Percentiles rank a stretch among this genome's conserved stretches.
Evolutionary conservation across 306 rosid species (phyloP).

Genomic region (Vicia sativa): DNA sequence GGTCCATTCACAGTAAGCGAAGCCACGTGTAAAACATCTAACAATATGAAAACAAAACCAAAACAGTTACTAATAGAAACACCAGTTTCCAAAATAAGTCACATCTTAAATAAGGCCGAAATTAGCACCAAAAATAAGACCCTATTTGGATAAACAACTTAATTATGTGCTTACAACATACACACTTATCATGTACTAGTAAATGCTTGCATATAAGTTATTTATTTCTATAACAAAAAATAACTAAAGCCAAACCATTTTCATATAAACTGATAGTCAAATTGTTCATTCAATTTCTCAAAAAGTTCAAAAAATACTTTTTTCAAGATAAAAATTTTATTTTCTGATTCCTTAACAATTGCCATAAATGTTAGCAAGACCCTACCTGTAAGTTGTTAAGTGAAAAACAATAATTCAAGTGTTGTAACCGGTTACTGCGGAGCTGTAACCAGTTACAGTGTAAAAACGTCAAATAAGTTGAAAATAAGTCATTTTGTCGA

Average conservation of each 20-base stretch:
- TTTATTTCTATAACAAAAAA: not conserved
- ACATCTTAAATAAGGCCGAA: not conserved
- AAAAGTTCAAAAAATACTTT: too few species aligned
- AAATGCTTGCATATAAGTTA: not conserved
- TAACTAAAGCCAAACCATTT: not conserved
- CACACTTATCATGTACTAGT: not conserved
- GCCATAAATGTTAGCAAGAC: too few species aligned
- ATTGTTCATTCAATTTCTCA: too few species aligned
- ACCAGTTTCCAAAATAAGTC: not conserved
- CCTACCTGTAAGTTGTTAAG: too few species aligned
- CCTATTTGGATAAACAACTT: not conserved
- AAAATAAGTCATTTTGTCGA: too few species aligned
- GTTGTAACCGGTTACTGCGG: too few species aligned
- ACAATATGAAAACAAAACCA: conserved; percentile 27
- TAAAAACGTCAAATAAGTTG: too few species aligned
- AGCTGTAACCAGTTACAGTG: too few species aligned
- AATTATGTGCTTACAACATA: not conserved
- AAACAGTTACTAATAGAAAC: conserved; percentile 9
- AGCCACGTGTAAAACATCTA: conserved; percentile 71
- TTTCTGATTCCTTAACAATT: too few species aligned
- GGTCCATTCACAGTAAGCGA: conserved; percentile 47
- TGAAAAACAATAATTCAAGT: too few species aligned
- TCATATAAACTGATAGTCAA: not conserved
- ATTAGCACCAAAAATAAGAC: not conserved
- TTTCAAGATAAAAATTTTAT: too few species aligned